A percentile compares a stretch with the other conserved stretches of the same genome.
phyloP scores from a whole-genome alignment of 805 yeast species.

The Candida namnaoensis region DNA sequence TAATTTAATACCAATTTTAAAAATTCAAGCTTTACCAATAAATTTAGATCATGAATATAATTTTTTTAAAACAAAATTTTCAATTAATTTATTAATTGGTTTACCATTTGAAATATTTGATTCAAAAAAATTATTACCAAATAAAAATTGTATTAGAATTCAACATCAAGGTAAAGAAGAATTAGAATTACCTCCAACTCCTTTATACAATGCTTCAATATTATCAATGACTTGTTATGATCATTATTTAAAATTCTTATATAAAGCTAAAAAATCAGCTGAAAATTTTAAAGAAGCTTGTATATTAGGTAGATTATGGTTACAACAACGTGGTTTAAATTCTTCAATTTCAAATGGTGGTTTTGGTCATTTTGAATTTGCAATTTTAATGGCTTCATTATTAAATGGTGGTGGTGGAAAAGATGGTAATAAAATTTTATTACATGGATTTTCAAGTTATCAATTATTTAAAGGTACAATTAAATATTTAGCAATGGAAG shows the following conservation, averaged over 20 bases:
- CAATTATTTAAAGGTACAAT: conserved; percentile 89
- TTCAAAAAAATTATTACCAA: conserved; percentile 65
- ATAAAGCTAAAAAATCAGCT: conserved; percentile 65
- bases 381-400: conserved; percentile 70
- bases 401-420: conserved; percentile 84
- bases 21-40: conserved; percentile 46
- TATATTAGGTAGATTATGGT: conserved; percentile 82
- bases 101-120: conserved; percentile 69
- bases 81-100: conserved; percentile 66
- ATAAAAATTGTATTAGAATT: conserved; percentile 74
- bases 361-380: conserved; percentile 89
- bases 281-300: conserved; percentile 85
- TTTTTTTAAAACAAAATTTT: conserved; percentile 60
- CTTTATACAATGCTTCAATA: conserved; percentile 77
- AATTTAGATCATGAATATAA: conserved; percentile 39
- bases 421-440: conserved; percentile 64
- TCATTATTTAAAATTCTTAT: conserved; percentile 65
- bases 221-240: conserved; percentile 61
- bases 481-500: conserved; percentile 74
- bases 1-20: conserved; percentile 64
- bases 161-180: conserved; percentile 31
- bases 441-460: conserved; percentile 86
- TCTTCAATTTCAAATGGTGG: conserved; percentile 64
- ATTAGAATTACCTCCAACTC: conserved; percentile 59
- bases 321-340: conserved; percentile 75